Base-by-base conservation (phyloP, 2,329 filamentous ascomycete species). In the Aspergillus arachidicola region DNA sequence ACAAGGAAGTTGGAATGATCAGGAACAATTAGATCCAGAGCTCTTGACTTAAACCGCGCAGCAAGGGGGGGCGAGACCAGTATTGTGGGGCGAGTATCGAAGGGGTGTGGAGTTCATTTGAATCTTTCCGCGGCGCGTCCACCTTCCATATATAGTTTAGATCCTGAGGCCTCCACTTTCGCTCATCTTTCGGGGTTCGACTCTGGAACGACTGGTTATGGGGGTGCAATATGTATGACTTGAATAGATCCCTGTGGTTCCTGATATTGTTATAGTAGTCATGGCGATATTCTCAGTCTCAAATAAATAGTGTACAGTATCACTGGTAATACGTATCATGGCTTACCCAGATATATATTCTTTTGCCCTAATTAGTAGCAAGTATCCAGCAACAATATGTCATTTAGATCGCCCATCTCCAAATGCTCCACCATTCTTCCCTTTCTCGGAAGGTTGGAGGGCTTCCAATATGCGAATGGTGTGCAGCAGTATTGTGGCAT, bases 401-500 rank as follows among this genome's bases (percentile, higher is more conserved):
- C 69, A 9, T 71, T 71, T 26, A 64, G 62, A 58, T 45, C 45
- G 2, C 70, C 70, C 2, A 19, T 59, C 9, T 60, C 58, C 4
- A 68, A 63, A 57, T 70, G 71, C 59, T 64, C 38, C 6, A 64
- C 56, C 6, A 43, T 48, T 16, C 66, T 72, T 21, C 65, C 65
- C 1, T 59, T 63, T 1, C 62, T 73, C 7, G 70, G 71, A 0
- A 66, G 43, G 1, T 26, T 73, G 6, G 63, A 72, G 10, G 71
- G 71, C 14, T 54, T 66, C 4, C 58, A 70, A 45, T 72, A 68
- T 58, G 56, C 60, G 34, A 70, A 69, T 55, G 69, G 68, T 0
- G 66, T 72, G 1, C 69, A 71, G 38, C 71, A 72, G 55, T 73
- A 67, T 23, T 71, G 69, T 26, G 69, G 70, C 1, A 72, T 73